A percentile compares a stretch with the other conserved stretches of the same genome.
Conservation (phyloP, 306 rosid species). For the Pyrus communis region DNA sequence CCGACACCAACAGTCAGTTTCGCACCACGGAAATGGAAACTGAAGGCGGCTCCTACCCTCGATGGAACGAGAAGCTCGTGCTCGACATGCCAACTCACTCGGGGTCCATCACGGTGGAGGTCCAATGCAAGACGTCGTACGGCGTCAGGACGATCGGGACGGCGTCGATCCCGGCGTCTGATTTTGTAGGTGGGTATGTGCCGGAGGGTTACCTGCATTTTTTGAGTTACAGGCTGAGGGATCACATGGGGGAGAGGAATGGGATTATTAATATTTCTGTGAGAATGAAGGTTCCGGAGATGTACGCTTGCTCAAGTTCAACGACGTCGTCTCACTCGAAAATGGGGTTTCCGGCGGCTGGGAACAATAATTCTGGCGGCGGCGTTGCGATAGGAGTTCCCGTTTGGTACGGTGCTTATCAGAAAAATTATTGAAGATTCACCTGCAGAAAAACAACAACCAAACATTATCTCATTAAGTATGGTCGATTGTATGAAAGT, state of each 20-base stretch:
- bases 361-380: not conserved
- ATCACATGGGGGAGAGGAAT: conserved; percentile 41
- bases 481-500: no score
- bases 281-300: conserved; percentile 23
- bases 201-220: conserved; percentile 52
- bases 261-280: conserved; percentile 65
- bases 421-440: not conserved
- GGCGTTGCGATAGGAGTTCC: conserved; percentile 57
- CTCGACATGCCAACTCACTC: conserved; percentile 41
- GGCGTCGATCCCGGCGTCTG: conserved; percentile 43
- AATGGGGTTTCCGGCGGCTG: conserved; percentile 2
- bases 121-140: conserved; percentile 34
- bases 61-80: conserved; percentile 50
- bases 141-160: conserved; percentile 31
- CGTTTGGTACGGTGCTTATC: conserved; percentile 28
- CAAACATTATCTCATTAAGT: no score
- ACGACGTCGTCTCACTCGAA: not conserved
- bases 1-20: not conserved
- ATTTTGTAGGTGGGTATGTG: conserved; percentile 36
- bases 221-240: conserved; percentile 69
- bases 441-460: no score
- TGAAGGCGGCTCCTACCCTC: conserved; percentile 43
- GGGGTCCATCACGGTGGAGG: conserved; percentile 27
- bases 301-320: not conserved
- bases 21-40: conserved; percentile 21